A percentile compares a stretch with the other conserved stretches of the same genome.
Conservation (phyloP, 1,284 basidiomycete genomes). For the Somion occarium region DNA sequence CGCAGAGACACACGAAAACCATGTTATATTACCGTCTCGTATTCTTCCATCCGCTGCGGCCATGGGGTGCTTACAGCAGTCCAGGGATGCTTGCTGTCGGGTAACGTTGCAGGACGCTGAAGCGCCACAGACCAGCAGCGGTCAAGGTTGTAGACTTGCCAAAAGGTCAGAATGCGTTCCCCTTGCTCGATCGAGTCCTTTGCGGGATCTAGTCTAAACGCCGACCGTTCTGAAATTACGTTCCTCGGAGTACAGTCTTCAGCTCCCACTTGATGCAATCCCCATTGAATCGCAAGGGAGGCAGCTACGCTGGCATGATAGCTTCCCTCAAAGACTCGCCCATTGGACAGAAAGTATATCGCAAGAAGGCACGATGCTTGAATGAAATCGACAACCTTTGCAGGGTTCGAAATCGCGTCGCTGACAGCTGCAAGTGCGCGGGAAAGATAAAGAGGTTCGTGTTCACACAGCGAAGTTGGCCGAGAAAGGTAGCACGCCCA, state of each 20-base stretch:
- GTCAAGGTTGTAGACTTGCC: constrained; percentile 40
- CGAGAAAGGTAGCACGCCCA: constrained; percentile 77
- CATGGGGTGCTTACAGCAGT: constrained; percentile 36
- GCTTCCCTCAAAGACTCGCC: constrained; percentile 66
- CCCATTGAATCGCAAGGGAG: constrained; percentile 60
- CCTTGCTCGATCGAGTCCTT: constrained; percentile 45
- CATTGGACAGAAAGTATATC: constrained; percentile 68
- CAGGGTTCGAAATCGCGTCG: constrained; percentile 50
- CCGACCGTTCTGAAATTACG: constrained; percentile 28
- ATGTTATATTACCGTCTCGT: constrained; percentile 23
- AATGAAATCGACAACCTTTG: constrained; percentile 61
- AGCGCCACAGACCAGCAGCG: constrained; percentile 37
- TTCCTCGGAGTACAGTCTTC: constrained; percentile 23
- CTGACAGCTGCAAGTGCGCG: constrained; percentile 54
- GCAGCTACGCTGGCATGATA: constrained; percentile 68
- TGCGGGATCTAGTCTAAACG: constrained; percentile 50
- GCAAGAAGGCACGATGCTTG: constrained; percentile 71
- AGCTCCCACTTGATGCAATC: constrained; percentile 50
- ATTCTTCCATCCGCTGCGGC: constrained; percentile 34
- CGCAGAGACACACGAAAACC: no score
- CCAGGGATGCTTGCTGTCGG: constrained; percentile 34
- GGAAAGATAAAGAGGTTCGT: constrained; percentile 64
- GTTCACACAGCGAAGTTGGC: constrained; percentile 57
- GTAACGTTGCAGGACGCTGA: constrained; percentile 33
- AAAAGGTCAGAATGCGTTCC: constrained; percentile 38